These are phyloP conservation scores for Linum tenue DNA, from an alignment of 345 rosid genomes.

Conservation along the genomic window DNA sequence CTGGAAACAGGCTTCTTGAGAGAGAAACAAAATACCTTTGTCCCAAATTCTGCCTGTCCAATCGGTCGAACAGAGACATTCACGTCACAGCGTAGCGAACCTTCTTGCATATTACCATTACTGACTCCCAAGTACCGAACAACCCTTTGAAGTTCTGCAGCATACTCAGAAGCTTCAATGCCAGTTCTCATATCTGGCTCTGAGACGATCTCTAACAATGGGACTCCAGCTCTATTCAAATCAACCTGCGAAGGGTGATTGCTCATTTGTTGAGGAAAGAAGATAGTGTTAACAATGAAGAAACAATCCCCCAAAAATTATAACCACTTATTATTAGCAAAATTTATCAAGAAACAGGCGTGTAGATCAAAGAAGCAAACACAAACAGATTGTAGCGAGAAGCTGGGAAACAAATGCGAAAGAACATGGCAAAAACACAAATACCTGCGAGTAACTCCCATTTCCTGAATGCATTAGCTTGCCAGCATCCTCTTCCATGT, in stretches of 20 bases:
- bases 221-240: slow-evolving; percentile 94
- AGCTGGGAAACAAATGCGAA: slow-evolving; percentile 4
- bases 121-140: slow-evolving; percentile 75
- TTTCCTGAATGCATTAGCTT: slow-evolving; percentile 70
- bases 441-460: slow-evolving; percentile 71
- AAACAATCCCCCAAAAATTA: no score
- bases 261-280: no score
- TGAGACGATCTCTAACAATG: slow-evolving; percentile 92
- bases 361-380: neutral
- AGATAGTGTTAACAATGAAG: no score
- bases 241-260: slow-evolving; percentile 50
- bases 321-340: no score
- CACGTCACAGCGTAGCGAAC: slow-evolving; percentile 94
- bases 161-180: slow-evolving; percentile 77
- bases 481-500: slow-evolving; percentile 99
- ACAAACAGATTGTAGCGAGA: neutral
- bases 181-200: slow-evolving; percentile 98
- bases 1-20: no score
- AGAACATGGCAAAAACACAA: slow-evolving; percentile 15
- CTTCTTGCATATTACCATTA: slow-evolving; percentile 96
- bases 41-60: slow-evolving; percentile 74
- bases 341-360: neutral
- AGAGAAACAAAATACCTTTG: slow-evolving; percentile 44
- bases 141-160: slow-evolving; percentile 73
- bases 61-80: slow-evolving; percentile 83